These are phyloP conservation scores for Talaromyces stipitatus DNA, from an alignment of 495 filamentous ascomycete species.

Conservation along the genomic window DNA sequence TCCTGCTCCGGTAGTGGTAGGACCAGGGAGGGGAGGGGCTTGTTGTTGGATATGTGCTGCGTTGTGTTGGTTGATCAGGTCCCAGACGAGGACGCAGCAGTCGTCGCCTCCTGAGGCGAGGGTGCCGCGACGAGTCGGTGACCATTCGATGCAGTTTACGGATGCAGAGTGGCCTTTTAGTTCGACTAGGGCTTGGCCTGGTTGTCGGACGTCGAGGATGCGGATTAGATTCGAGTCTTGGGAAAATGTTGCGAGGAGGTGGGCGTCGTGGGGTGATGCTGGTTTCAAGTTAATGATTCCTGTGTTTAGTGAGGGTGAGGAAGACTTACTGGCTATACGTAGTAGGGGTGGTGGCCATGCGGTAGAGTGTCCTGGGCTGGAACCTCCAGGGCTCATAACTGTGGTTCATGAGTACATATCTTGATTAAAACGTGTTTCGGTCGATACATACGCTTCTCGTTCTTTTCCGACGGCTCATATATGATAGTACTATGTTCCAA, in stretches of 20 bases:
- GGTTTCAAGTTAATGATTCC: slow-evolving; percentile 7
- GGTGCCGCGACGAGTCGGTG: slow-evolving; percentile 73
- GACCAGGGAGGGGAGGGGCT: neutral
- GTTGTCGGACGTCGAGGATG: slow-evolving; percentile 94
- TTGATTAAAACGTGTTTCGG: no score
- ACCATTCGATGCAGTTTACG: slow-evolving; percentile 94
- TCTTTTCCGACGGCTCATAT: slow-evolving; percentile 89
- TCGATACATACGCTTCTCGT: slow-evolving; percentile 75
- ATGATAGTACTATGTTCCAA: slow-evolving; percentile 98
- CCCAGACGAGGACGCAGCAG: slow-evolving; percentile 85
- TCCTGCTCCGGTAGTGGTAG: neutral
- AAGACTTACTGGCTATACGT: slow-evolving; percentile 59
- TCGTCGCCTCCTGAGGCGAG: slow-evolving; percentile 93
- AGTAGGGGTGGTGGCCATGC: slow-evolving; percentile 77
- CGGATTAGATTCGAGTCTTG: slow-evolving; percentile 88
- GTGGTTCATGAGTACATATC: slow-evolving; percentile 2
- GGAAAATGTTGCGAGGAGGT: slow-evolving; percentile 94
- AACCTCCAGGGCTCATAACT: slow-evolving; percentile 45
- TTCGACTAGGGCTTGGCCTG: slow-evolving; percentile 89
- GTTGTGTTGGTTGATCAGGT: slow-evolving; percentile 66
- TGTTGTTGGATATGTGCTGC: slow-evolving; percentile 37
- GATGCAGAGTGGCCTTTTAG: slow-evolving; percentile 82
- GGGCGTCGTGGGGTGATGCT: slow-evolving; percentile 92
- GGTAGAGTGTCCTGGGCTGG: slow-evolving; percentile 67
- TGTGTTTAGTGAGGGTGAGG: neutral